Percentiles rank a stretch among this genome's conserved stretches.
These are phyloP conservation scores for Cucumis sativus DNA, from an alignment of 306 rosid genomes.

Conservation along the genomic window Cucumber_9930_V3 NC_026657.2:38062501-38063000, in stretches of 20 bases:
- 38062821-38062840: constrained; percentile 21
- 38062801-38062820: constrained; percentile 21
- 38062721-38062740: background rate
- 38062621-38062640: constrained; percentile 7
- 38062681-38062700: background rate
- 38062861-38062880: constrained; percentile 44
- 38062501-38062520: constrained; percentile 31
- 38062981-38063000: constrained; percentile 17
- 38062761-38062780: constrained; percentile 11
- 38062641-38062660: constrained; percentile 37
- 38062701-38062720: background rate
- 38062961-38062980: constrained; percentile 13
- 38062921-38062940: constrained; percentile 14
- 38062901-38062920: constrained; percentile 35
- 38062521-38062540: constrained; percentile 39
- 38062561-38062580: constrained; percentile 41
- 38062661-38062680: background rate
- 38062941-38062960: constrained; percentile 16
- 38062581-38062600: constrained; percentile 62
- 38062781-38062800: constrained; percentile 29
- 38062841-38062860: constrained; percentile 32
- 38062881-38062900: constrained; percentile 59
- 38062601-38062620: constrained; percentile 27
- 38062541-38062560: constrained; percentile 16
- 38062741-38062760: background rate